Conservation (phyloP, 257 asterid species). For the Penstemon newberryi region DNA sequence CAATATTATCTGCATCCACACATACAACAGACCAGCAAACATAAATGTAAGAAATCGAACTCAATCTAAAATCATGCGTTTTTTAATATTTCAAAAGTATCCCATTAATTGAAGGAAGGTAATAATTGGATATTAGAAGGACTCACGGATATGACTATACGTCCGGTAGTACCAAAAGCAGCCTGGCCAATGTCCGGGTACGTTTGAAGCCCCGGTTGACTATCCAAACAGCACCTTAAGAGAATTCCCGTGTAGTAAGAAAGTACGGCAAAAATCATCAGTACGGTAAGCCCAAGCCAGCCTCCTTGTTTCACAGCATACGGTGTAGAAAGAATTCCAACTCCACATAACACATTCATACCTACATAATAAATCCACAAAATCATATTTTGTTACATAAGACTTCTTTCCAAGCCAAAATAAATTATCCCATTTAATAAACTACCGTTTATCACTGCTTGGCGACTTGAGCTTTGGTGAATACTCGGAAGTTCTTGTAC, state of each 20-base stretch:
- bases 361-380: slow-evolving; percentile 47
- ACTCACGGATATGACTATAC: slow-evolving; percentile 80
- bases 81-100: background rate
- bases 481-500: slow-evolving; percentile 60
- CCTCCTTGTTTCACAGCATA: slow-evolving; percentile 95
- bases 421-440: background rate
- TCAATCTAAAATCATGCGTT: background rate
- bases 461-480: slow-evolving; percentile 70
- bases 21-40: slow-evolving; percentile 20
- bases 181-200: slow-evolving; percentile 99
- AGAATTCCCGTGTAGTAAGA: slow-evolving; percentile 94
- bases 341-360: slow-evolving; percentile 91
- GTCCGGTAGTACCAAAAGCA: slow-evolving; percentile 87
- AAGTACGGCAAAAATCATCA: slow-evolving; percentile 66
- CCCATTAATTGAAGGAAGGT: background rate
- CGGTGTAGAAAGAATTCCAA: slow-evolving; percentile 96
- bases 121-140: background rate
- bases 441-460: slow-evolving; percentile 79
- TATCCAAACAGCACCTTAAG: slow-evolving; percentile 77
- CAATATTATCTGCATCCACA: slow-evolving; percentile 69
- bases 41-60: slow-evolving; percentile 25
- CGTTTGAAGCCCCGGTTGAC: slow-evolving; percentile 92
- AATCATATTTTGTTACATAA: background rate
- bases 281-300: slow-evolving; percentile 82
- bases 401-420: background rate